Evolutionary conservation across 148 eudicot genomes (phyloP).

Genomic region (Persicaria maculosa): DNA sequence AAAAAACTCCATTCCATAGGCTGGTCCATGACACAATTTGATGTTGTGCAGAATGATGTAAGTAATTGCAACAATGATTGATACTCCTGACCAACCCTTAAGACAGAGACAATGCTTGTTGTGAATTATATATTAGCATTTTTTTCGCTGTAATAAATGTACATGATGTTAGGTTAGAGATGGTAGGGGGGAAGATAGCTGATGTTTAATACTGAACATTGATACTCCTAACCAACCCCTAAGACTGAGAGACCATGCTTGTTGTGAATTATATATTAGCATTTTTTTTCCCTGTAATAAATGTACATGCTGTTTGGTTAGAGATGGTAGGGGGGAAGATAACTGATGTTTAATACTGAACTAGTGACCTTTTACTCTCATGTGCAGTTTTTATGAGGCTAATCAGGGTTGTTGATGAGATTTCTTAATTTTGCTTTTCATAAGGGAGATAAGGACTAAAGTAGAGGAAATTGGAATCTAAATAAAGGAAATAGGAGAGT

Average conservation of each 20-base stretch:
- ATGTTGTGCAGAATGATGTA: constrained; percentile 77
- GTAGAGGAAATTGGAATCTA: too few species aligned
- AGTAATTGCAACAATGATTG: constrained; percentile 18
- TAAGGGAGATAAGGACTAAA: too few species aligned
- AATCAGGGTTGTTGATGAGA: too few species aligned
- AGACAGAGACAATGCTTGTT: not conserved
- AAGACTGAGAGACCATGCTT: not conserved
- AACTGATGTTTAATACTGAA: too few species aligned
- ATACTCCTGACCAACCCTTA: not conserved
- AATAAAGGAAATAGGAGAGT: not conserved
- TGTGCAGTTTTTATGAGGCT: too few species aligned
- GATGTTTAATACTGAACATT: too few species aligned
- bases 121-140: not conserved
- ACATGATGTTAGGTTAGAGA: too few species aligned
- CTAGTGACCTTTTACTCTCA: too few species aligned
- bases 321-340: not conserved
- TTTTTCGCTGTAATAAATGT: too few species aligned
- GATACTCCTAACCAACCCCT: too few species aligned
- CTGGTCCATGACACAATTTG: constrained; percentile 58
- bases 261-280: not conserved
- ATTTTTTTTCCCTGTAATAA: not conserved
- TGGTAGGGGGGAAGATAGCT: too few species aligned
- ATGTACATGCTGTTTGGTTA: not conserved
- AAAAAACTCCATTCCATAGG: constrained; percentile 79
- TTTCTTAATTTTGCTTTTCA: too few species aligned